Evolutionary conservation across 345 rosid species (phyloP).

Genomic region (Schrenkiella parvula): DNA sequence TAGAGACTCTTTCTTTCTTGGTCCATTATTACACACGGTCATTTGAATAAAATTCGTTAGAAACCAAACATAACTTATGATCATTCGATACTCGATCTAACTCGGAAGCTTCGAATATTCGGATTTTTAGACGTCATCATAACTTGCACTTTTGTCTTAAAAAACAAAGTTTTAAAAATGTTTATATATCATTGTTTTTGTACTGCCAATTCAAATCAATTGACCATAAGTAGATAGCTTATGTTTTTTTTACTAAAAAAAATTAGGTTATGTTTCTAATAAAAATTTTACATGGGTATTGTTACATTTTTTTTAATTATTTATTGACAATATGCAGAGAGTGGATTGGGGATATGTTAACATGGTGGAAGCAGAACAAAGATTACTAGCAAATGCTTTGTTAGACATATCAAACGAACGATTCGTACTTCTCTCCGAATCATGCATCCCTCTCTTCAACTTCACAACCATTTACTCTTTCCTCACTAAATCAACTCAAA

Average conservation of each 20-base stretch:
- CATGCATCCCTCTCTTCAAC: constrained; percentile 83
- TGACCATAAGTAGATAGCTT: background rate
- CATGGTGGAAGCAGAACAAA: constrained; percentile 85
- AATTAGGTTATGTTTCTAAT: background rate
- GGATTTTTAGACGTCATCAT: background rate
- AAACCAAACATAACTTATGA: background rate
- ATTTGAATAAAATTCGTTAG: background rate
- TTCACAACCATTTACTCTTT: constrained; percentile 61
- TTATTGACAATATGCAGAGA: constrained; percentile 43
- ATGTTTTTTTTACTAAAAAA: background rate
- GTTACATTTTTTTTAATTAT: background rate
- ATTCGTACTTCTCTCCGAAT: constrained; percentile 71
- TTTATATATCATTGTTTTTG: background rate
- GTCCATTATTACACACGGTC: constrained; percentile 15
- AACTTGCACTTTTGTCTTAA: background rate
- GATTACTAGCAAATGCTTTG: constrained; percentile 76
- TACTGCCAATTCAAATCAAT: background rate
- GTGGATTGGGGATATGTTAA: constrained; percentile 72
- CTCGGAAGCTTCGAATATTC: background rate
- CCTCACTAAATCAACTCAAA: constrained; percentile 47
- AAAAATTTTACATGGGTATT: background rate
- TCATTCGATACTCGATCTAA: background rate
- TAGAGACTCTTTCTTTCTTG: background rate
- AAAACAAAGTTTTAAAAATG: background rate
- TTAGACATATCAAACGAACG: constrained; percentile 64